phyloP scores from a whole-genome alignment of 2,329 filamentous ascomycete species.

The Dactylellina leptospora region DNA sequence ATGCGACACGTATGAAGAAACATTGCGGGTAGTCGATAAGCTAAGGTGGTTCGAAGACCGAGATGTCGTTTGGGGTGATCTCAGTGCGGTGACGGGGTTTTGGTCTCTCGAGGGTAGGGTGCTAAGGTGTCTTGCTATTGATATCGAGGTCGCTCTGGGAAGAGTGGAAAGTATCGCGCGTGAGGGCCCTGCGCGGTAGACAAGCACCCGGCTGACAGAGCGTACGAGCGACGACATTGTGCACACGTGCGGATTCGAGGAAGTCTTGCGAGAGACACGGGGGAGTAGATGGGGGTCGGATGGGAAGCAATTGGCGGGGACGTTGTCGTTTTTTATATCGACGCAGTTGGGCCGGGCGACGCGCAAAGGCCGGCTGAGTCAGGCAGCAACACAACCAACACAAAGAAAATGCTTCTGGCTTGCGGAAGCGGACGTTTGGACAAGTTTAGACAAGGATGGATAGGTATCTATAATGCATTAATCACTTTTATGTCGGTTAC shows the following conservation, averaged over 20 bases:
- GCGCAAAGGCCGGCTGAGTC: slow-evolving; percentile 1
- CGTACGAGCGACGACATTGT: slow-evolving; percentile 30
- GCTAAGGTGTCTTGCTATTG: slow-evolving; percentile 24
- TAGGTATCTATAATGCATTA: not conserved
- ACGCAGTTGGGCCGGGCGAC: slow-evolving; percentile 12
- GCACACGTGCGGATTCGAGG: not conserved
- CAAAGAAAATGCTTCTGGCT: not conserved
- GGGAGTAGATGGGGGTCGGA: too few species aligned
- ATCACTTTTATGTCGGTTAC: not conserved
- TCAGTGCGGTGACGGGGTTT: not conserved
- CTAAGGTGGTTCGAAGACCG: not conserved
- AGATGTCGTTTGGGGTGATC: not conserved
- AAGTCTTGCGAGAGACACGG: too few species aligned
- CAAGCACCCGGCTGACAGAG: slow-evolving; percentile 24
- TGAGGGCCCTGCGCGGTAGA: slow-evolving; percentile 1
- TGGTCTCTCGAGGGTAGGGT: slow-evolving; percentile 38
- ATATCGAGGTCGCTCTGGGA: slow-evolving; percentile 26
- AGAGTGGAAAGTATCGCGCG: slow-evolving; percentile 13
- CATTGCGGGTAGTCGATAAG: slow-evolving; percentile 20
- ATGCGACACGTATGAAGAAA: slow-evolving; percentile 27
- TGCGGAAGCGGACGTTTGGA: too few species aligned
- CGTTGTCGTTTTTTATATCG: slow-evolving; percentile 20
- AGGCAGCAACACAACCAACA: slow-evolving; percentile 23
- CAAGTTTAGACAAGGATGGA: not conserved
- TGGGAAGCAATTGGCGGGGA: too few species aligned